Conservation (phyloP, 208 protist species). For the Acanthamoeba comandoni region DNA sequence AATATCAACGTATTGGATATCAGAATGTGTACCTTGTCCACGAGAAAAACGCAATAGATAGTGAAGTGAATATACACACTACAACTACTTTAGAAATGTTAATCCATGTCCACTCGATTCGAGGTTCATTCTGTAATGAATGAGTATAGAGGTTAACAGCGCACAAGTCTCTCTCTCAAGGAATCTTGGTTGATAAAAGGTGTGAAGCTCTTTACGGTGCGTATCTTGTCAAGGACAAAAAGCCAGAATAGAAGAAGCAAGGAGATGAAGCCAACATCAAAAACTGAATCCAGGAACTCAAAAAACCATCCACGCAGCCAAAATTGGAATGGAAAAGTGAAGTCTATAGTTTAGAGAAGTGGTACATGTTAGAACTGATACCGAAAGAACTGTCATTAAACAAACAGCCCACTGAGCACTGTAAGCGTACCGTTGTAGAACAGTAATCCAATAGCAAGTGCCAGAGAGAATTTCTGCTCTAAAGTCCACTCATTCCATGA, state of each 20-base stretch:
- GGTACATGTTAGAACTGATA: too few relatives aligned
- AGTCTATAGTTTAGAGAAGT: too few relatives aligned
- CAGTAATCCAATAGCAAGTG: slow-evolving; percentile 11
- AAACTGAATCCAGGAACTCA: slow-evolving; percentile 22
- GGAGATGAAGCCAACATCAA: slow-evolving; percentile 30
- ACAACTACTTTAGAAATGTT: background rate
- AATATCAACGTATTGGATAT: too few relatives aligned
- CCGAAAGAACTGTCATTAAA: too few relatives aligned
- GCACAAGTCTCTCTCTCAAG: too few relatives aligned
- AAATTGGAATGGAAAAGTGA: slow-evolving; percentile 54
- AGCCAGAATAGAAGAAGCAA: slow-evolving; percentile 54
- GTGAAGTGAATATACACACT: background rate
- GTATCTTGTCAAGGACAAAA: slow-evolving; percentile 34
- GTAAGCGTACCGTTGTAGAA: slow-evolving; percentile 33
- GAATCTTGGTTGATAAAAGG: too few relatives aligned
- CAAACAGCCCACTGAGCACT: too few relatives aligned
- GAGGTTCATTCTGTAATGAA: too few relatives aligned
- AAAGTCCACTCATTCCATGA: slow-evolving; percentile 12
- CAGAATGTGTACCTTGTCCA: slow-evolving; percentile 26
- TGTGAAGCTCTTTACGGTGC: too few relatives aligned
- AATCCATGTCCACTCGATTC: too few relatives aligned
- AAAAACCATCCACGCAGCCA: slow-evolving; percentile 50
- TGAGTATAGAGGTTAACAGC: too few relatives aligned
- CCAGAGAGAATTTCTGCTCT: slow-evolving; percentile 30
- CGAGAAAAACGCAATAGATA: slow-evolving; percentile 31